Evolutionary conservation across 768 basidiomycete species (phyloP).

Genomic region (Lepiota venenata): DNA sequence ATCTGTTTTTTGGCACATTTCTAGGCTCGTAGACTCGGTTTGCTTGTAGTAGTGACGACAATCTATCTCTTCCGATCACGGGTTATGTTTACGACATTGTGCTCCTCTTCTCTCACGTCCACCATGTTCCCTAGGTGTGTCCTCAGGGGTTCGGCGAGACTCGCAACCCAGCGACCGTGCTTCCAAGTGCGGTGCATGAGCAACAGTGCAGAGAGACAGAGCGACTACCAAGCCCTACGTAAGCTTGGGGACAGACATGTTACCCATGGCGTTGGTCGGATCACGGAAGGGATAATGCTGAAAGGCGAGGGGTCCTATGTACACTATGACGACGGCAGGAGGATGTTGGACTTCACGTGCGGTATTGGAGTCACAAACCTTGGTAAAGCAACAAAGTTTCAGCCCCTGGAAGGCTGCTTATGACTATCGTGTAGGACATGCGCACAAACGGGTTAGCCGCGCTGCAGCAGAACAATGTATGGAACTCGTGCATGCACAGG

Average conservation of each 20-base stretch:
- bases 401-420: neutral
- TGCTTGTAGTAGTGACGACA: too few relatives aligned
- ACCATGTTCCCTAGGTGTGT: neutral
- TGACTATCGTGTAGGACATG: constrained; percentile 57
- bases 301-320: constrained; percentile 76
- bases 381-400: constrained; percentile 39
- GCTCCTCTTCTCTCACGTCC: neutral
- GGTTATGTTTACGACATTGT: neutral
- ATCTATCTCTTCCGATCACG: too few relatives aligned
- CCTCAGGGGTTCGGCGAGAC: neutral
- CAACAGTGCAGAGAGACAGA: neutral
- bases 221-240: constrained; percentile 23
- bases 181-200: neutral
- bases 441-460: constrained; percentile 80
- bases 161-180: neutral
- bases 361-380: constrained; percentile 88
- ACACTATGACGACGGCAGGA: constrained; percentile 66
- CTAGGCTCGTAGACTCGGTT: too few relatives aligned
- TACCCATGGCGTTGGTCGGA: constrained; percentile 41
- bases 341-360: constrained; percentile 79
- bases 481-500: constrained; percentile 76
- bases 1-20: too few relatives aligned
- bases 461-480: constrained; percentile 89
- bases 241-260: constrained; percentile 43
- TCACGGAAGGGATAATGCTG: constrained; percentile 54